Conservation (phyloP, 2,329 filamentous ascomycete species). For the Calycina marina region DNA sequence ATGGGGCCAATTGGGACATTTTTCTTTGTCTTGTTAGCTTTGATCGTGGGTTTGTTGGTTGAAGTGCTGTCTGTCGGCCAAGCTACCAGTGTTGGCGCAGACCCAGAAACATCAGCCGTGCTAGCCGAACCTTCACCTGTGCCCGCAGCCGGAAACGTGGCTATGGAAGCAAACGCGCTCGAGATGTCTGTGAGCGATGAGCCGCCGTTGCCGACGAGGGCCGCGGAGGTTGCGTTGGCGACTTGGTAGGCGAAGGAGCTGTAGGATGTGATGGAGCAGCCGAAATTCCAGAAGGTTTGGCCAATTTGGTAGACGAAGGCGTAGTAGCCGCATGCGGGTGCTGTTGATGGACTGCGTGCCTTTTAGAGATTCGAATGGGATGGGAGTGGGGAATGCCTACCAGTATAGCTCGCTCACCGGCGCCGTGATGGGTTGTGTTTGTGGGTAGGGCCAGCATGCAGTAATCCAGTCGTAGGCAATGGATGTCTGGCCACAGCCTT, state of each 20-base stretch:
- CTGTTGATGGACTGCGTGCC: neutral
- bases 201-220: neutral
- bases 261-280: conserved; percentile 11
- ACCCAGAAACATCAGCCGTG: too few species aligned
- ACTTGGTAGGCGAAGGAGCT: conserved; percentile 6
- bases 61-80: neutral
- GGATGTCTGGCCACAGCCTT: conserved; percentile 12
- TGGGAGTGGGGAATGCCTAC: neutral
- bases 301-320: conserved; percentile 9
- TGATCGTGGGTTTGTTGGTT: conserved; percentile 1
- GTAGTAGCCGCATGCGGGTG: conserved; percentile 13
- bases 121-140: too few species aligned
- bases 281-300: conserved; percentile 12
- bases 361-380: neutral
- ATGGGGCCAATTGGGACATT: conserved; percentile 10
- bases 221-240: conserved; percentile 1
- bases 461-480: conserved; percentile 14
- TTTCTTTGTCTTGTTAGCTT: neutral
- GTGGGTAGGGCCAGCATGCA: conserved; percentile 10
- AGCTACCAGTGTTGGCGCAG: neutral
- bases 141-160: neutral
- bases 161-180: conserved; percentile 1
- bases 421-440: conserved; percentile 3
- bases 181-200: conserved; percentile 1
- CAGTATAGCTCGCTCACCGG: conserved; percentile 11